These are phyloP conservation scores for Quercus suber DNA, from an alignment of 306 rosid genomes.

Conservation along the genomic window DNA sequence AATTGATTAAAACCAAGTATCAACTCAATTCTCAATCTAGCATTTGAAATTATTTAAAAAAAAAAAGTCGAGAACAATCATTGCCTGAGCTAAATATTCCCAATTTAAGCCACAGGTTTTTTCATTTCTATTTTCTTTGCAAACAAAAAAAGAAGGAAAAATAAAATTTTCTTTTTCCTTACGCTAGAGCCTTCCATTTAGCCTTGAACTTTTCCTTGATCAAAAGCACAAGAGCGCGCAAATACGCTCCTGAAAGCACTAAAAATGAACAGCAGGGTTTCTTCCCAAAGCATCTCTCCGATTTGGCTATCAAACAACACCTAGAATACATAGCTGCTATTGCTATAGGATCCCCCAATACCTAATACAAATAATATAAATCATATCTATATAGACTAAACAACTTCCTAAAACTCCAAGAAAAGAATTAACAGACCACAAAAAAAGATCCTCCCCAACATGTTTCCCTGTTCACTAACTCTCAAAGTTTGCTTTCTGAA, in stretches of 20 bases:
- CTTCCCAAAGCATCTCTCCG: slow-evolving; percentile 53
- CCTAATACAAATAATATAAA: slow-evolving; percentile 21
- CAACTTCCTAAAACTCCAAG: slow-evolving; percentile 38
- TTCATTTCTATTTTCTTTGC: background rate
- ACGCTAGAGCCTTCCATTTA: slow-evolving; percentile 54
- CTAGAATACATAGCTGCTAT: slow-evolving; percentile 47
- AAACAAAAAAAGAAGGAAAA: background rate
- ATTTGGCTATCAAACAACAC: slow-evolving; percentile 54
- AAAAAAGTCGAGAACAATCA: background rate
- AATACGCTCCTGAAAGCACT: slow-evolving; percentile 44
- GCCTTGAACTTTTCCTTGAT: slow-evolving; percentile 51
- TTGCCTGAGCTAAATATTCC: background rate
- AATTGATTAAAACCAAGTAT: slow-evolving; percentile 44
- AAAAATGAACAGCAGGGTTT: slow-evolving; percentile 62
- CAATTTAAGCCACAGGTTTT: background rate
- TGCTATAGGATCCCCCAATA: slow-evolving; percentile 21
- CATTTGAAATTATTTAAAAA: background rate
- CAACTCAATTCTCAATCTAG: slow-evolving; percentile 14
- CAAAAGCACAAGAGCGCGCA: slow-evolving; percentile 39
- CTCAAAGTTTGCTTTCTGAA: slow-evolving; percentile 53
- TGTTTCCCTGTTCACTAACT: slow-evolving; percentile 27
- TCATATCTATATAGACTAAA: slow-evolving; percentile 10
- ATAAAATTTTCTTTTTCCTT: slow-evolving; percentile 25
- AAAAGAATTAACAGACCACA: slow-evolving; percentile 43
- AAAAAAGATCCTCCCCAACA: slow-evolving; percentile 21